phyloP scores from a whole-genome alignment of 768 basidiomycete genomes.

The Lactarius pseudohatsudake region DNA sequence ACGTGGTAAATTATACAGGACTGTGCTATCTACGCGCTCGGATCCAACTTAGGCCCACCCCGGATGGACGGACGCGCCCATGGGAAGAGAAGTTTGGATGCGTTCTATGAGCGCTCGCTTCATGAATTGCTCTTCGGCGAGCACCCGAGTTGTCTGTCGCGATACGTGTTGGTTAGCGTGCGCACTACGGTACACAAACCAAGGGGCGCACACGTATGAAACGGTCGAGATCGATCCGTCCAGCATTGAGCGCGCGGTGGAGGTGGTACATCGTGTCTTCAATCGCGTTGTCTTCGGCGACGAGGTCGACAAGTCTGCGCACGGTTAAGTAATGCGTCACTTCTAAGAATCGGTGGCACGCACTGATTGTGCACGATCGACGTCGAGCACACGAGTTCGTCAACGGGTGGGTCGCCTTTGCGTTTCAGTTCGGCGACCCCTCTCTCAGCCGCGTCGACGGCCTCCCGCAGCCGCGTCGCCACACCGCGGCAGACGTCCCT shows the following conservation, averaged over 20 bases:
- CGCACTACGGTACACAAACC: background rate
- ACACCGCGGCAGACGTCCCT: conserved; percentile 86
- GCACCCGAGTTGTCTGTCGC: conserved; percentile 70
- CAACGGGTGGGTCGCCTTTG: conserved; percentile 90
- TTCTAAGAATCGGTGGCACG: conserved; percentile 35
- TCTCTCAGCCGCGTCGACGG: conserved; percentile 66
- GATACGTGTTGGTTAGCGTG: conserved; percentile 14
- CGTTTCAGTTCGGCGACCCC: conserved; percentile 75
- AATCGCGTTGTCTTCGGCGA: conserved; percentile 99
- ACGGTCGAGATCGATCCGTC: conserved; percentile 89
- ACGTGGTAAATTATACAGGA: background rate
- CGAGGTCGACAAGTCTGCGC: conserved; percentile 83
- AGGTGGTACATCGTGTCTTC: conserved; percentile 98
- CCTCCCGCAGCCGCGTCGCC: conserved; percentile 58
- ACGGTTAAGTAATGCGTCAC: background rate
- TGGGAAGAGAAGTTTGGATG: conserved; percentile 64
- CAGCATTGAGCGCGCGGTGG: conserved; percentile 87
- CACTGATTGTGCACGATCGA: conserved; percentile 98
- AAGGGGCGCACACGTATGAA: conserved; percentile 76
- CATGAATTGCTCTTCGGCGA: conserved; percentile 97
- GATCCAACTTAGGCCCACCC: conserved; percentile 20
- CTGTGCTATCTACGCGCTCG: conserved; percentile 20
- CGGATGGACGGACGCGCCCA: conserved; percentile 37
- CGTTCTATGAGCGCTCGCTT: conserved; percentile 93
- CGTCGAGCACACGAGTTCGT: conserved; percentile 94